Conservation (phyloP, 2,329 filamentous ascomycete species). For the Blumeria graminis region DNA sequence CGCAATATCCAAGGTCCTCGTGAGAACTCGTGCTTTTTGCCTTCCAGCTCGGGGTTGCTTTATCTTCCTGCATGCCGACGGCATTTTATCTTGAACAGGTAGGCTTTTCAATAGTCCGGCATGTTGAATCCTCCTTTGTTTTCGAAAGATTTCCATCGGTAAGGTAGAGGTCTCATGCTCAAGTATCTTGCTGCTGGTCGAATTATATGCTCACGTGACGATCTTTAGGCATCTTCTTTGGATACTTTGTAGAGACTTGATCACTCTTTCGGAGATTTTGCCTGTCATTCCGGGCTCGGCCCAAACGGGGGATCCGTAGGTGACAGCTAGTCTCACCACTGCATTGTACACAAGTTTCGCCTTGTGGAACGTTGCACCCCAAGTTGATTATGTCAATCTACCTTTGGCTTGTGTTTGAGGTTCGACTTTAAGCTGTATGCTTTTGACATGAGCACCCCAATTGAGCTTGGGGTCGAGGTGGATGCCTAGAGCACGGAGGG, state of each 20-base stretch:
- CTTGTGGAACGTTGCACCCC: slow-evolving; percentile 1
- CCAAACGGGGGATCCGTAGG: neutral
- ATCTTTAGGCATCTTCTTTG: neutral
- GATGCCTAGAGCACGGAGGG: neutral
- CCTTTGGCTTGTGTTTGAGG: neutral
- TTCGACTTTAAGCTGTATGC: neutral
- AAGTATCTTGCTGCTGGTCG: neutral
- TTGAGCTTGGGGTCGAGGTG: neutral
- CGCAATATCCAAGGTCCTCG: neutral
- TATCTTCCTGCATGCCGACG: neutral
- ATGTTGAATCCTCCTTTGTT: neutral
- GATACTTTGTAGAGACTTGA: neutral
- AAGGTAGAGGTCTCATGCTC: neutral
- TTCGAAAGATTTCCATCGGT: neutral
- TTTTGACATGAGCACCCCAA: neutral
- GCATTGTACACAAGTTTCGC: neutral
- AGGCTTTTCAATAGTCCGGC: neutral
- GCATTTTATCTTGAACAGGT: neutral
- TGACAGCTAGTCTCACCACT: neutral
- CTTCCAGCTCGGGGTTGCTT: neutral
- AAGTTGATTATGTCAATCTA: slow-evolving; percentile 1
- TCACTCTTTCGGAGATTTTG: neutral
- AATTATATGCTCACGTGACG: neutral
- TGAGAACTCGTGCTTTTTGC: neutral
- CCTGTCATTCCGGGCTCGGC: neutral